Base-by-base conservation (phyloP, 805 yeast genomes). In the Jamesozyma hellenica region DNA sequence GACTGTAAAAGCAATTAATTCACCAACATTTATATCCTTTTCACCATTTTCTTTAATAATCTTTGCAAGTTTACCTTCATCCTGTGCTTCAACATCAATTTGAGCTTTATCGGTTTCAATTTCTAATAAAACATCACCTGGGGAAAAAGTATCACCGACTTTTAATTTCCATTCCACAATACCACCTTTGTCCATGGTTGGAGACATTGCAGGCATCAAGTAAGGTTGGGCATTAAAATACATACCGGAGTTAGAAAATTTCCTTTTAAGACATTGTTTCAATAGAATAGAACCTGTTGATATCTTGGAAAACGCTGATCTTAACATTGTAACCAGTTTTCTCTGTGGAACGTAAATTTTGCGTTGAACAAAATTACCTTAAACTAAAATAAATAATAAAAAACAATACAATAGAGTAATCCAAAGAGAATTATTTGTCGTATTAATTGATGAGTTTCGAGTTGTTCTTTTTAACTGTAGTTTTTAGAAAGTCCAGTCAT, bases 151-250 rank as follows among this genome's bases (percentile, higher is more conserved):
- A 4, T 84, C 92, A 23, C 85, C 85, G 36, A 72, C 80, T 60
- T 87, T 79, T 53, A 79, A 70, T 58, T 85, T 83, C 98, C 98
- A 90, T 40, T 77, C 71, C 11, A 86, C 84, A 47, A 90, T 74
- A 5, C 95, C 96, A 31, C 98, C 98, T 57, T 79, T 84, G 25
- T 87, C 86, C 98, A 90, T 90, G 6, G 98, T 90, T 32, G 98
- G 98, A 4, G 96, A 88, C 96, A 90, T 85, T 19, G 98, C 96
- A 4, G 98, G 98, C 97, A 90, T 90, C 39, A 70, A 78, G 65
- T 85, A 86, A 48, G 74, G 58, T 39, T 59, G 54, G 11, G 66
- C 67, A 38, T 55, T 53, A 21, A 36, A 39, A 3, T 50, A 23
- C 8, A 42, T 39, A n/a, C 38, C 28, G 7, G 59, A 44, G 7